These are phyloP conservation scores for Caryopteris hybrid DNA, from an alignment of 305 asterid species.

Conservation along the genomic window DNA sequence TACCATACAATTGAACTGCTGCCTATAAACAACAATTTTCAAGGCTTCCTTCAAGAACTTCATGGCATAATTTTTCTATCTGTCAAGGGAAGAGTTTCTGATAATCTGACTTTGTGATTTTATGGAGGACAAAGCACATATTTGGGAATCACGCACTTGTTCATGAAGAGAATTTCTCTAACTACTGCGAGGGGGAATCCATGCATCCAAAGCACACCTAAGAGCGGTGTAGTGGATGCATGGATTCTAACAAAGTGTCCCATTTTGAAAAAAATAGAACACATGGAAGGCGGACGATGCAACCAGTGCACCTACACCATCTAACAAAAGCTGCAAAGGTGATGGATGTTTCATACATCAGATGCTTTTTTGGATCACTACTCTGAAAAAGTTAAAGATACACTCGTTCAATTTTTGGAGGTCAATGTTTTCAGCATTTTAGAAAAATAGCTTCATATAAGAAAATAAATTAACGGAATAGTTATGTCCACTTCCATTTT, in stretches of 20 bases:
- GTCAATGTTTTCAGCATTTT: background rate
- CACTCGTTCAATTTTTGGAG: background rate
- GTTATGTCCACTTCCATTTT: background rate
- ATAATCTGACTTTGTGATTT: background rate
- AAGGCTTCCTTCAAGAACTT: background rate
- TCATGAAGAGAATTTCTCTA: background rate
- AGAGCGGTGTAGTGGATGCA: background rate
- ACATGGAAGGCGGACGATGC: background rate
- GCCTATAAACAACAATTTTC: background rate
- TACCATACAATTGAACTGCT: too few species aligned
- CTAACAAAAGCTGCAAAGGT: background rate
- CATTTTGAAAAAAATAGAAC: background rate
- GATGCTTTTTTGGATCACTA: background rate
- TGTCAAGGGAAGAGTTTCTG: background rate
- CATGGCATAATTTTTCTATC: background rate
- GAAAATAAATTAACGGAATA: background rate
- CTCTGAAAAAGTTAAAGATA: background rate
- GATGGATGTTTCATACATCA: background rate
- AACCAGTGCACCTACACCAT: background rate
- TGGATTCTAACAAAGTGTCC: background rate
- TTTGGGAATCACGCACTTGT: background rate
- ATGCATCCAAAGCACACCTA: background rate
- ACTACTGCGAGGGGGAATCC: background rate
- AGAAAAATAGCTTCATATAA: background rate
- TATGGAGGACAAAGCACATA: background rate